Evolutionary conservation across 768 basidiomycete genomes (phyloP), one percentile per base, ranked within the genome.

Genomic region (Pulveroboletus sp.): DNA sequence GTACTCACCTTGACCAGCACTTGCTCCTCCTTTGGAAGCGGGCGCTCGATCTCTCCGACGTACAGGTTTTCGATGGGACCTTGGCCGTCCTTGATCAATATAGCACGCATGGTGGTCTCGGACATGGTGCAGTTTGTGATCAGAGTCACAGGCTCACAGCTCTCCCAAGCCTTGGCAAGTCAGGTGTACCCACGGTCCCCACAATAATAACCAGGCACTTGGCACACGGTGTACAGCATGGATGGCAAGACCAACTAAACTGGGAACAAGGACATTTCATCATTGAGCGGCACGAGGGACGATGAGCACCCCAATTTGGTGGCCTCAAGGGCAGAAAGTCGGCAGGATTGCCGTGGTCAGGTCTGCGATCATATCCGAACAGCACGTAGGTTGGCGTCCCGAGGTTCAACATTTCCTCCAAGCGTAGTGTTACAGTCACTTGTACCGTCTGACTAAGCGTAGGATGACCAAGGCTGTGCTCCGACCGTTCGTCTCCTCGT

Each of bases 31-130:
- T 68, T 57, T 16, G 80, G 77, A n/a, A 64, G 61, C 14, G 93
- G 92, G 33, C 73, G 82, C 33, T 81, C 74, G 17, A 72, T 72
- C 48, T 90, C 80, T 2, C 90, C 93, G 35, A 94, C 67, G 65
- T 88, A 87, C 29, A 95, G 74, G 57, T 84, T 85, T 40, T 91
- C 87, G 20, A 79, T 72, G 8, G 88, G 82, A 0, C 91, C 92
- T 49, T 82, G 79, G 3, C 75, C 84, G 62, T 82, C 79, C 67
- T 87, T 87, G 65, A 95, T 75, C 20, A 91, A 72, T 25, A 94
- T 75, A 25, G 89, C 90, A 35, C 80, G 84, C 91, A 94, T 94
- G 10, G 42, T 60, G 19, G 62, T 62, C 16, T 4, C 46, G 47
- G 21, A 31, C 8, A 29, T 7, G 8, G 27, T 29, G 27, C 12